phyloP scores from a whole-genome alignment of 768 basidiomycete genomes.

The Sutorius australiensis region DNA sequence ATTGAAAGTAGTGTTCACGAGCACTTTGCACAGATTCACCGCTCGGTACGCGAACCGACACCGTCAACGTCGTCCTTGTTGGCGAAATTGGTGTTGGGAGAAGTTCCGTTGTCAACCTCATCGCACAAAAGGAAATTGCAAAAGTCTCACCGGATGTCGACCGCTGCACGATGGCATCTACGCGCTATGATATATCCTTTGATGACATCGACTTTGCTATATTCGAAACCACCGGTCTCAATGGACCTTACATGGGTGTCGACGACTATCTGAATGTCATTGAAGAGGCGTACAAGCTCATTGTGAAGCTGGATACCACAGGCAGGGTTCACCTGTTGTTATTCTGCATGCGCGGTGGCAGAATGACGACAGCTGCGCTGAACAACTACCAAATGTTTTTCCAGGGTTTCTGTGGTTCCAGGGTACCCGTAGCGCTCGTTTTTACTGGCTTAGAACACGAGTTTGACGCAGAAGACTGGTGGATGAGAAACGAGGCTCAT shows the following conservation, averaged over 20 bases:
- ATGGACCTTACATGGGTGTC: background rate
- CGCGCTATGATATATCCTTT: background rate
- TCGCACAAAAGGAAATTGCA: background rate
- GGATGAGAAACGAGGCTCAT: background rate
- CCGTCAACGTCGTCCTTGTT: background rate
- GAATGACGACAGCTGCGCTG: background rate
- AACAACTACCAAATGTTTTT: constrained; percentile 39
- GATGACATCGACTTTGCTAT: background rate
- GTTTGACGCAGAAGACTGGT: background rate
- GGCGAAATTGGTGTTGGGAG: background rate
- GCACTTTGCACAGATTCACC: background rate
- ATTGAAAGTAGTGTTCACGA: background rate
- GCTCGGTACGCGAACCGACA: background rate
- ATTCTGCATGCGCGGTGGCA: background rate
- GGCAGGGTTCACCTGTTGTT: background rate
- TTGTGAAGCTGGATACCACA: background rate
- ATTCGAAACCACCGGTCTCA: background rate
- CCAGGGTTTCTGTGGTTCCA: constrained; percentile 10
- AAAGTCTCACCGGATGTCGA: no score
- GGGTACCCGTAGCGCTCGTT: background rate
- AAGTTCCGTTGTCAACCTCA: background rate
- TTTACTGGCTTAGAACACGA: background rate
- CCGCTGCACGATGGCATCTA: background rate
- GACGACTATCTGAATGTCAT: background rate
- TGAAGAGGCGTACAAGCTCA: background rate